Evolutionary conservation across 495 filamentous ascomycete genomes (phyloP).

Genomic region (Sporormia fimetaria): DNA sequence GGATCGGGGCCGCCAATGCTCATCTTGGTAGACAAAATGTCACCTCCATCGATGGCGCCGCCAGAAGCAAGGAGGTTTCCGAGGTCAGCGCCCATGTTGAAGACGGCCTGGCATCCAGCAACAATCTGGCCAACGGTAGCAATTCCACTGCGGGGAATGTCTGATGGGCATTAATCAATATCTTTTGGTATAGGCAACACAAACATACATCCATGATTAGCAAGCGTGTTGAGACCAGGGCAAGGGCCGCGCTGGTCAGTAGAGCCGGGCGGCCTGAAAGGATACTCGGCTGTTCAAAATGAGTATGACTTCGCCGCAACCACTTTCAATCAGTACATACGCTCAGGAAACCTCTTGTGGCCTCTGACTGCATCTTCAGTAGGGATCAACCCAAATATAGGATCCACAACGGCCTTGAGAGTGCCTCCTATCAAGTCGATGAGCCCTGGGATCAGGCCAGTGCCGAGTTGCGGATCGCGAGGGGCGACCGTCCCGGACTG

Average conservation of each 20-base stretch:
- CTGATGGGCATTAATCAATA: background rate
- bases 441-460: background rate
- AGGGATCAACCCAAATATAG: constrained; percentile 2
- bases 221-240: constrained; percentile 10
- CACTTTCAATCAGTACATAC: background rate
- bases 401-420: constrained; percentile 1
- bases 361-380: constrained; percentile 4
- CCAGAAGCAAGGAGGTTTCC: constrained; percentile 4
- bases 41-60: constrained; percentile 4
- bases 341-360: constrained; percentile 5
- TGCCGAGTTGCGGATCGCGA: background rate
- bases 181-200: background rate
- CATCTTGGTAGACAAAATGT: constrained; percentile 3
- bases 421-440: constrained; percentile 1
- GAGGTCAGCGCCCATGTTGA: constrained; percentile 14
- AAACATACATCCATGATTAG: constrained; percentile 9
- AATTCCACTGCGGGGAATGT: constrained; percentile 10
- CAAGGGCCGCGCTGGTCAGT: constrained; percentile 10
- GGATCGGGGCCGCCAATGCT: constrained; percentile 6
- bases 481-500: background rate
- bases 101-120: background rate
- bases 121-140: constrained; percentile 6
- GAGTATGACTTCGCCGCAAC: background rate
- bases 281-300: background rate
- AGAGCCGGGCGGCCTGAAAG: constrained; percentile 1